phyloP scores from a whole-genome alignment of 2,329 filamentous ascomycete species.

The Apiospora saccharicola region DNA sequence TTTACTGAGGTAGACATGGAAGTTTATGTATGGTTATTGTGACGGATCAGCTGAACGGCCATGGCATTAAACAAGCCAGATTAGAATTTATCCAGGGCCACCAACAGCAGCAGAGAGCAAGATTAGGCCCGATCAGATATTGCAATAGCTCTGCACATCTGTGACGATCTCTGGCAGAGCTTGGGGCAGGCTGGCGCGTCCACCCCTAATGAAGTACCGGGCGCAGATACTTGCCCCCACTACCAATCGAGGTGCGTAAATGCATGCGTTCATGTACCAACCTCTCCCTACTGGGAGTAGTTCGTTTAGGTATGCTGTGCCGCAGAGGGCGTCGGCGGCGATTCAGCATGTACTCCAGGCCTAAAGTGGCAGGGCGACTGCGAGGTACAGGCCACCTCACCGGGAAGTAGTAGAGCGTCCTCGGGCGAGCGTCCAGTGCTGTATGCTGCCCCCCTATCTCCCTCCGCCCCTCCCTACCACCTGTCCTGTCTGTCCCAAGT shows the following conservation, averaged over 20 bases:
- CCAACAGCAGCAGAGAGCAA: slow-evolving; percentile 2
- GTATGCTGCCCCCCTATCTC: slow-evolving; percentile 10
- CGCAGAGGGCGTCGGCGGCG: neutral
- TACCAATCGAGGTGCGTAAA: neutral
- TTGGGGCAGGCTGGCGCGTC: slow-evolving; percentile 18
- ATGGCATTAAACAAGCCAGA: slow-evolving; percentile 13
- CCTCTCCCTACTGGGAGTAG: neutral
- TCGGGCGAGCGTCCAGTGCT: neutral
- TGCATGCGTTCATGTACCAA: neutral
- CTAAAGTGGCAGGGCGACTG: neutral
- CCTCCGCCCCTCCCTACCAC: slow-evolving; percentile 4
- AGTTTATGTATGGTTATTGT: slow-evolving; percentile 1
- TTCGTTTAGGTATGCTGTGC: neutral
- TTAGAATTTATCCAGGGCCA: slow-evolving; percentile 8
- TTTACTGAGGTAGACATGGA: neutral
- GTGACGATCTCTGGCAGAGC: slow-evolving; percentile 20
- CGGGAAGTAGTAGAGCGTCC: neutral
- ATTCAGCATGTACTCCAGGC: neutral
- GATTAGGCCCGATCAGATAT: slow-evolving; percentile 18
- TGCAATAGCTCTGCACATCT: slow-evolving; percentile 14
- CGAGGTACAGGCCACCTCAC: neutral
- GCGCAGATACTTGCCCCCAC: slow-evolving; percentile 1
- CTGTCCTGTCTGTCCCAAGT: slow-evolving; percentile 9
- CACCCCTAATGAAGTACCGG: slow-evolving; percentile 21
- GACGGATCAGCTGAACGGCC: neutral